phyloP scores from a whole-genome alignment of 1,139 yeast genomes.

The Suhomyces maxii region DNA sequence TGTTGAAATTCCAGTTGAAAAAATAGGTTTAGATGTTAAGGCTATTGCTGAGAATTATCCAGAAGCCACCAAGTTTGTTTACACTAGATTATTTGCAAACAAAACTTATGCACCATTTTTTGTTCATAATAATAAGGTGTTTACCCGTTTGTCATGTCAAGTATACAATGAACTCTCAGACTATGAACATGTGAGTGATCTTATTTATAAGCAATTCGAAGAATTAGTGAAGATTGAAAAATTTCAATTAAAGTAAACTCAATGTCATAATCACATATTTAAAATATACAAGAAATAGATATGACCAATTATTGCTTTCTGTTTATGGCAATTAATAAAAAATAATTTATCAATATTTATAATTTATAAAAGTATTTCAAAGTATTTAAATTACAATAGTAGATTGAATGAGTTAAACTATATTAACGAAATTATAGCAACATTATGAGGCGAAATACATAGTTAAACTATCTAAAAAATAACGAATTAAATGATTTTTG shows the following conservation, averaged over 20 bases:
- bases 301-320: too few relatives aligned
- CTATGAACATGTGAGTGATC: constrained; percentile 45
- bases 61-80: constrained; percentile 5
- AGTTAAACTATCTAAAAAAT: too few relatives aligned
- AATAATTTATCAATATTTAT: too few relatives aligned
- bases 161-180: constrained; percentile 58
- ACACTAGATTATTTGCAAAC: constrained; percentile 20
- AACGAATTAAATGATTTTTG: background rate
- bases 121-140: constrained; percentile 41
- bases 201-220: constrained; percentile 18
- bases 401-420: background rate
- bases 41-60: constrained; percentile 12
- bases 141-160: constrained; percentile 60
- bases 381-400: background rate
- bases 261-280: too few relatives aligned
- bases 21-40: constrained; percentile 14
- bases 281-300: too few relatives aligned
- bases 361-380: too few relatives aligned
- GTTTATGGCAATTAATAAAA: too few relatives aligned
- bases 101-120: constrained; percentile 50
- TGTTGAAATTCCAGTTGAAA: constrained; percentile 39
- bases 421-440: background rate
- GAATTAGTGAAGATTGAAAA: constrained; percentile 7
- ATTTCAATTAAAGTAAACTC: background rate
- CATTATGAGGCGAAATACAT: background rate